Conservation (phyloP, 306 rosid genomes). For the Castanea mollissima region DNA sequence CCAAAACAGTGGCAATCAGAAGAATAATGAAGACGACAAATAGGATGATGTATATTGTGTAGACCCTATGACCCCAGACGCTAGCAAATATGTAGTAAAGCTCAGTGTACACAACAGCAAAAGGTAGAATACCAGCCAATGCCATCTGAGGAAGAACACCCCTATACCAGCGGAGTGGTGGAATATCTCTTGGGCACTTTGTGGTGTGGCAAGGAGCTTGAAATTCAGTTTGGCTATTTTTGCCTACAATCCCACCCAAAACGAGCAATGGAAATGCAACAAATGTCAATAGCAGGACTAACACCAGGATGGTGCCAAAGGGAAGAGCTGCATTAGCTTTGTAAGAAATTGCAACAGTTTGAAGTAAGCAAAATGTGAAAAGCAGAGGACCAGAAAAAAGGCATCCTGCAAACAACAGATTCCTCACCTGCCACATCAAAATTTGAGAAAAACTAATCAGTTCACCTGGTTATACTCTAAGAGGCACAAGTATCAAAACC, state of each 20-base stretch:
- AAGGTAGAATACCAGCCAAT: slow-evolving; percentile 97
- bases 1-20: slow-evolving; percentile 91
- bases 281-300: slow-evolving; percentile 85
- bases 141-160: slow-evolving; percentile 97
- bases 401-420: slow-evolving; percentile 86
- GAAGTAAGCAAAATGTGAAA: slow-evolving; percentile 90
- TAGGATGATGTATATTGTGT: slow-evolving; percentile 91
- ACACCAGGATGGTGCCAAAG: slow-evolving; percentile 87
- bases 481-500: not conserved
- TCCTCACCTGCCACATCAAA: slow-evolving; percentile 71
- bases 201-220: slow-evolving; percentile 96
- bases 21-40: slow-evolving; percentile 91
- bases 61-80: slow-evolving; percentile 97
- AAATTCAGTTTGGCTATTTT: slow-evolving; percentile 83
- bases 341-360: slow-evolving; percentile 92
- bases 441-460: slow-evolving; percentile 13
- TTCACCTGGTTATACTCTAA: slow-evolving; percentile 1
- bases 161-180: slow-evolving; percentile 88
- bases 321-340: slow-evolving; percentile 97
- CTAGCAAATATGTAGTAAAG: slow-evolving; percentile 96
- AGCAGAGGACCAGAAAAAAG: slow-evolving; percentile 95
- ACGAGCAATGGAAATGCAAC: slow-evolving; percentile 93
- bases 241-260: slow-evolving; percentile 94
- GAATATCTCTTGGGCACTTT: slow-evolving; percentile 90
- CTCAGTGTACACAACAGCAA: slow-evolving; percentile 92